Evolutionary conservation across 1,284 basidiomycete genomes (phyloP), one percentile per base, ranked within the genome.

Genomic region (Kwoniella shivajii): DNA sequence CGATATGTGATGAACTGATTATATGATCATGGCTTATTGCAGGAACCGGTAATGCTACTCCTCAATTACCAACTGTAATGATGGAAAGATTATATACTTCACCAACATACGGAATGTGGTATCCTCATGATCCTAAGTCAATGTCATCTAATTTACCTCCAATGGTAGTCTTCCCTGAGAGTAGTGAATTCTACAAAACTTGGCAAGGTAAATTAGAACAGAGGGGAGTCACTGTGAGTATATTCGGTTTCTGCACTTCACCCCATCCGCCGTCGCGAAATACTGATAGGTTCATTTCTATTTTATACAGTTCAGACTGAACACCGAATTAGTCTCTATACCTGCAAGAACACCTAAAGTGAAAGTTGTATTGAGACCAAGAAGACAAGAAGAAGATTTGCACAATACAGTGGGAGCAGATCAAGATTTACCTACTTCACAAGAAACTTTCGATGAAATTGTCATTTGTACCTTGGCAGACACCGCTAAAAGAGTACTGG

Each of bases 361-460:
- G 37, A 60, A 65, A 24, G 72, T 79, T 10, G 58, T 65, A 13
- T 63, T 74, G 9, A 67, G 72, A 13, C 54, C 62, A 0, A 62
- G 78, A 27, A 60, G 74, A 14, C 64, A 68, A 29, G 60, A 71
- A 41, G 59, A 64, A 20, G 78, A 79, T 44, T 59, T 69, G 14
- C 78, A 79, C 56, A 78, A 78, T 57, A 67, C 75, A 11, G 71
- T 57, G 14, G 68, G 65, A 20, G 73, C 56, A 3, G 76, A 76
- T 39, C 61, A 67, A 16, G 75, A 77, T 45, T 36, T 75, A 4
- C 62, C 71, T 4, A 60, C 79, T 18, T 63, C 72, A 16, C 70
- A 79, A 18, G 84, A 84, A 54, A 74, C 74, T 16, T 87, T 83
- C 66, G 85, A 87, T 69, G 84, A 87, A 66, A 77, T 88, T 54